phyloP scores from a whole-genome alignment of 164 flowering plant genomes.

The Protea cynaroides region DNA sequence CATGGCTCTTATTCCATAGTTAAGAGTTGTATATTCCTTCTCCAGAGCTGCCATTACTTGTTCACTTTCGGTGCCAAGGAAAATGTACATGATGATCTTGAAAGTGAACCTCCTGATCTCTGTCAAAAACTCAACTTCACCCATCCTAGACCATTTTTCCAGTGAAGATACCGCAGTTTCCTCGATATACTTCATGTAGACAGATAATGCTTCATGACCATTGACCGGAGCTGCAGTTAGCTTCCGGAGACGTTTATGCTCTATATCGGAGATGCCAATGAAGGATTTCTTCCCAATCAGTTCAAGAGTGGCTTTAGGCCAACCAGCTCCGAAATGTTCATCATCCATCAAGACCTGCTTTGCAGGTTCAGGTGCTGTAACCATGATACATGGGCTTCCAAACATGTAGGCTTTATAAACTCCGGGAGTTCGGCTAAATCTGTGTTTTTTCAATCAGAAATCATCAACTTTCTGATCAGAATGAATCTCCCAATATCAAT shows the following conservation, averaged over 20 bases:
- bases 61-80: slow-evolving; percentile 67
- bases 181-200: slow-evolving; percentile 57
- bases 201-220: slow-evolving; percentile 68
- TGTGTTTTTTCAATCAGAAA: slow-evolving; percentile 19
- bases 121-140: slow-evolving; percentile 74
- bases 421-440: slow-evolving; percentile 50
- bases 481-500: no score
- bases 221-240: slow-evolving; percentile 81
- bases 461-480: no score
- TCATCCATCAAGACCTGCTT: slow-evolving; percentile 67
- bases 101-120: slow-evolving; percentile 80
- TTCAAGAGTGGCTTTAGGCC: slow-evolving; percentile 67
- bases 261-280: slow-evolving; percentile 49
- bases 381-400: slow-evolving; percentile 69
- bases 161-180: slow-evolving; percentile 33
- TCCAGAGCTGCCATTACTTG: slow-evolving; percentile 57
- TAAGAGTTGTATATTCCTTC: slow-evolving; percentile 59
- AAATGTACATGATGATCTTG: slow-evolving; percentile 68
- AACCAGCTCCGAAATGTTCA: slow-evolving; percentile 64
- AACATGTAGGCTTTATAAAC: slow-evolving; percentile 84
- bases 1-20: slow-evolving; percentile 86
- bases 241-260: slow-evolving; percentile 69
- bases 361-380: slow-evolving; percentile 58
- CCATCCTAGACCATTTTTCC: slow-evolving; percentile 66
- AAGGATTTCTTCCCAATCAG: slow-evolving; percentile 85